These are phyloP conservation scores for Coemansia sp. DNA, from an alignment of 192 early-diverging fungal species.

Conservation along the genomic window DNA sequence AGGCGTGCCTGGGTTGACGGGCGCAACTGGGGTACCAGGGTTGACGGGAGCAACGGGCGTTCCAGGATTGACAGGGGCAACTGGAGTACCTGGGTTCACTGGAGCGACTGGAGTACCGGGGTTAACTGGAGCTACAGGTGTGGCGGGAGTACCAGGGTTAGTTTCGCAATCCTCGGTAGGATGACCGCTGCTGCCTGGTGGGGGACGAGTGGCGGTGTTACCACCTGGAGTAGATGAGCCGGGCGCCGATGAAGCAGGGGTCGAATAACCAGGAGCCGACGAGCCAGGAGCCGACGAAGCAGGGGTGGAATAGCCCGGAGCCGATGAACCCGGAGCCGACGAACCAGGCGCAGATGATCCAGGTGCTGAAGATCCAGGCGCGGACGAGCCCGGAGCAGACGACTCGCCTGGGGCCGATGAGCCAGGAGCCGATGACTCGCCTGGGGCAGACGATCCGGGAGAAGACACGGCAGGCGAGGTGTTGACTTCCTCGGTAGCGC, in stretches of 20 bases:
- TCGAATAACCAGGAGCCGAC: slow-evolving; percentile 9
- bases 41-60: neutral
- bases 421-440: slow-evolving; percentile 16
- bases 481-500: slow-evolving; percentile 40
- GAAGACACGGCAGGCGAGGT: slow-evolving; percentile 23
- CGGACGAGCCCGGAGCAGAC: neutral
- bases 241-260: neutral
- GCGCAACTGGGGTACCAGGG: neutral
- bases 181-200: slow-evolving; percentile 13
- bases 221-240: slow-evolving; percentile 20
- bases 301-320: slow-evolving; percentile 18
- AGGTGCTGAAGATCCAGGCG: neutral
- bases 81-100: neutral
- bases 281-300: slow-evolving; percentile 13
- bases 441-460: slow-evolving; percentile 20
- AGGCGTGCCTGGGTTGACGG: neutral
- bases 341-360: slow-evolving; percentile 7
- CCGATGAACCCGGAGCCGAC: slow-evolving; percentile 13
- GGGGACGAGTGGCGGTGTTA: neutral
- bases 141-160: slow-evolving; percentile 10
- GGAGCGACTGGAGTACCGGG: neutral
- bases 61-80: neutral
- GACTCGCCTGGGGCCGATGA: slow-evolving; percentile 18
- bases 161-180: slow-evolving; percentile 12
- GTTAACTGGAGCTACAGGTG: slow-evolving; percentile 10